Conservation (phyloP, 441 rosid genomes). For the Erysimum cheiri region DNA sequence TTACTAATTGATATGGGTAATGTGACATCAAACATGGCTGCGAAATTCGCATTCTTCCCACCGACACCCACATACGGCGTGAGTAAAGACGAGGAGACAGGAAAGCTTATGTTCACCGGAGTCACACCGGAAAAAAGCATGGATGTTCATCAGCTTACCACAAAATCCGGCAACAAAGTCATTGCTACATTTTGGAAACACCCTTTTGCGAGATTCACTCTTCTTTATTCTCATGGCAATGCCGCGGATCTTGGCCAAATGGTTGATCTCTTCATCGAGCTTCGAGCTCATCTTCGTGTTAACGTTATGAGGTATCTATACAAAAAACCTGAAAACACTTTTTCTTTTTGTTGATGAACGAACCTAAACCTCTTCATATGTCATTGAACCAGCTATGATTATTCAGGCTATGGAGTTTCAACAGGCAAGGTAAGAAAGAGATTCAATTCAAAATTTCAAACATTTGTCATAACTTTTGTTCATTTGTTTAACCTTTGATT, state of each 20-base stretch:
- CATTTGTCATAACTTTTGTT: neutral
- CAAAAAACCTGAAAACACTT: neutral
- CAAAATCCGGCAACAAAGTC: slow-evolving; percentile 79
- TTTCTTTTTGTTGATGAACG: neutral
- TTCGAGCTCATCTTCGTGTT: slow-evolving; percentile 82
- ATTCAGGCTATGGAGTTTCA: slow-evolving; percentile 96
- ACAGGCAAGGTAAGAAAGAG: slow-evolving; percentile 72
- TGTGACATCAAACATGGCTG: slow-evolving; percentile 85
- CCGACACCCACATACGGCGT: slow-evolving; percentile 89
- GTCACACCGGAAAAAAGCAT: slow-evolving; percentile 75
- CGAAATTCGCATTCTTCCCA: slow-evolving; percentile 93
- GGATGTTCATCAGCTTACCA: slow-evolving; percentile 75
- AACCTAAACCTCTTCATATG: neutral
- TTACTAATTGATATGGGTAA: slow-evolving; percentile 71
- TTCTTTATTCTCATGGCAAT: slow-evolving; percentile 92
- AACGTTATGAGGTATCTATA: slow-evolving; percentile 81
- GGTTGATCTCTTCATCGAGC: slow-evolving; percentile 92
- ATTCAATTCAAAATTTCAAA: neutral
- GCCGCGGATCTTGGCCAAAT: slow-evolving; percentile 95
- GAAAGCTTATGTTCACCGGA: slow-evolving; percentile 64
- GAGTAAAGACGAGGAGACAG: slow-evolving; percentile 58
- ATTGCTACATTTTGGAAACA: slow-evolving; percentile 89
- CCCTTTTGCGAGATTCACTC: slow-evolving; percentile 82
- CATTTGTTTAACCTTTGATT: slow-evolving; percentile 19
- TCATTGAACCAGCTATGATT: slow-evolving; percentile 72